Percentiles rank a stretch among this genome's conserved stretches.
Evolutionary conservation across 2,329 filamentous ascomycete species (phyloP).

Genomic region (Arthrobotrys megalospora): DNA sequence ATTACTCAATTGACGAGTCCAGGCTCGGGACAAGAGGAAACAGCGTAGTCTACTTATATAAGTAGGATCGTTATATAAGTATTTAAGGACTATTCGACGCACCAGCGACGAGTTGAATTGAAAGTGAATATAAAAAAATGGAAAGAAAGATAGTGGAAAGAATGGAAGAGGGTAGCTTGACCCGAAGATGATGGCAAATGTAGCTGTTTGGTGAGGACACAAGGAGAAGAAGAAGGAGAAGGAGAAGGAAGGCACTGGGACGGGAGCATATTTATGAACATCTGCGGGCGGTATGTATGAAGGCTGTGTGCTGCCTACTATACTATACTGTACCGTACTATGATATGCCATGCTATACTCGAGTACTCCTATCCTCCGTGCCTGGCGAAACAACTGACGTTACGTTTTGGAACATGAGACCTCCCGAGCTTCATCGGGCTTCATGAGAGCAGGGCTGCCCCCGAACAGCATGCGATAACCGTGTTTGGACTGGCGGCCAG

Average conservation of each 20-base stretch:
- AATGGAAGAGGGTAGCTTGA: constrained; percentile 57
- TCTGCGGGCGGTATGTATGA: not conserved
- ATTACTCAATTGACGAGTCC: constrained; percentile 43
- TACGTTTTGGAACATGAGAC: constrained; percentile 49
- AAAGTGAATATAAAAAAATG: constrained; percentile 10
- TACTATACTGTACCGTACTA: no score
- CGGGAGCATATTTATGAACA: constrained; percentile 37
- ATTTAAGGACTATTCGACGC: constrained; percentile 44
- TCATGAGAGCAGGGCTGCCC: constrained; percentile 1
- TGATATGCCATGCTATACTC: not conserved
- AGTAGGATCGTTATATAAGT: constrained; percentile 20
- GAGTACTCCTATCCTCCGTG: not conserved
- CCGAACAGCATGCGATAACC: constrained; percentile 3
- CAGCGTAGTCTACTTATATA: constrained; percentile 32
- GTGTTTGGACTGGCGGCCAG: constrained; percentile 13
- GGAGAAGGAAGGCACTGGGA: constrained; percentile 9
- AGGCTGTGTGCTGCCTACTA: not conserved
- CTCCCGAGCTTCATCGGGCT: constrained; percentile 38
- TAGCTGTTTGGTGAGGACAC: constrained; percentile 55
- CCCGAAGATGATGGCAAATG: constrained; percentile 47
- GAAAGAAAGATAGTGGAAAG: constrained; percentile 36
- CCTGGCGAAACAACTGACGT: constrained; percentile 47
- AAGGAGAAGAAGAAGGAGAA: constrained; percentile 37
- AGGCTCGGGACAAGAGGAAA: constrained; percentile 31
- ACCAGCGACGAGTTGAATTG: constrained; percentile 59